phyloP scores from a whole-genome alignment of 805 yeast species.

The Suhomyces pyralidae region DNA sequence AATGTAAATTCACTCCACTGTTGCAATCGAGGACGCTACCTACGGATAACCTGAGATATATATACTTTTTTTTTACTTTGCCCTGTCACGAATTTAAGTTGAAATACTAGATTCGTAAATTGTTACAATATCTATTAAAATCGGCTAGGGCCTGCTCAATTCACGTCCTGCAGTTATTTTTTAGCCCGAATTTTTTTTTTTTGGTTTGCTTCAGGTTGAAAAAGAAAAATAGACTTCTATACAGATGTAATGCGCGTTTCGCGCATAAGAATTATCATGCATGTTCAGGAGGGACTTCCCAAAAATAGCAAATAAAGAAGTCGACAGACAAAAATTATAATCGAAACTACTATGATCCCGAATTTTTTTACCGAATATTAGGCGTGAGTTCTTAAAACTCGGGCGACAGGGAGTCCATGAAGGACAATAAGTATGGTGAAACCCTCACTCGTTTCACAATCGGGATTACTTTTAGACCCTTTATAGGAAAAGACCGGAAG shows the following conservation, averaged over 20 bases:
- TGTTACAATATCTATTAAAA: slow-evolving; percentile 3
- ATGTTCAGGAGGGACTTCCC: not conserved
- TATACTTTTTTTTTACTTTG: slow-evolving; percentile 1
- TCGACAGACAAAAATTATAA: not conserved
- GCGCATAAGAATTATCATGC: slow-evolving; percentile 1
- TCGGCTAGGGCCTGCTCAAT: slow-evolving; percentile 5
- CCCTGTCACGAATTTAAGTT: slow-evolving; percentile 2
- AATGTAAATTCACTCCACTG: not conserved
- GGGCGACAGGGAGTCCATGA: not conserved
- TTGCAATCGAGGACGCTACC: not conserved
- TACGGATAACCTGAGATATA: not conserved
- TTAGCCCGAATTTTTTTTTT: not conserved
- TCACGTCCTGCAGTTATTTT: slow-evolving; percentile 3
- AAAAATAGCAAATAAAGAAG: not conserved
- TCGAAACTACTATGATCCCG: not conserved
- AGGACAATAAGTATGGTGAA: not conserved
- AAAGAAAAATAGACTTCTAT: slow-evolving; percentile 3
- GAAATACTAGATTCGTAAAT: slow-evolving; percentile 2
- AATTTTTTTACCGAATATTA: not conserved
- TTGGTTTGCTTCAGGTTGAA: not conserved
- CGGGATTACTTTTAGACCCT: not conserved
- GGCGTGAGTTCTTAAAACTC: not conserved
- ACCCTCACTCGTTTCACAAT: not conserved
- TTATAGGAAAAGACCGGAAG: not conserved
- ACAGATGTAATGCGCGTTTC: slow-evolving; percentile 6